phyloP scores from a whole-genome alignment of 2,329 filamentous ascomycete genomes.

The Penicillium carneum region DNA sequence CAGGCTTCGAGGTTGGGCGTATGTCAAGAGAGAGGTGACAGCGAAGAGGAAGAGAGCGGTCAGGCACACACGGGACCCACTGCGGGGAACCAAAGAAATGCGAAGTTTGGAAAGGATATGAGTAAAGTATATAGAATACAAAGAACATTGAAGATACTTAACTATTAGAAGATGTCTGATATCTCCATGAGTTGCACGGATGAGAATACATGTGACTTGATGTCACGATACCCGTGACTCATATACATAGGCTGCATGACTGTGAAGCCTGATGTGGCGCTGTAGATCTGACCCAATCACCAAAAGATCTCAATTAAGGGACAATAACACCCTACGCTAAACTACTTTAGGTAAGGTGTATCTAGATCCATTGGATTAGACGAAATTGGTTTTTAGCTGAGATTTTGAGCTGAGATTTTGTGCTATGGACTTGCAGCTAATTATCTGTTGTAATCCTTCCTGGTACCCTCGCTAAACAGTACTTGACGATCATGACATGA shows the following conservation, averaged over 20 bases:
- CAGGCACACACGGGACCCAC: conserved; percentile 37
- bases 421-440: no score
- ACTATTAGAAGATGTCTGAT: neutral
- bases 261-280: conserved; percentile 19
- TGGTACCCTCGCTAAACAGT: no score
- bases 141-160: neutral
- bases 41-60: conserved; percentile 30
- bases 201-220: conserved; percentile 4
- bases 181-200: neutral
- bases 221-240: conserved; percentile 12
- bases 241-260: conserved; percentile 8
- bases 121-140: neutral
- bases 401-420: no score
- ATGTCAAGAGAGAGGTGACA: conserved; percentile 7
- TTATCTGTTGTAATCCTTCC: no score
- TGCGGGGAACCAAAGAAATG: conserved; percentile 25
- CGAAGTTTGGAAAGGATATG: neutral
- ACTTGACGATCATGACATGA: no score
- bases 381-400: no score
- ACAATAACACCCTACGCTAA: no score
- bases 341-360: no score
- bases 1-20: conserved; percentile 19
- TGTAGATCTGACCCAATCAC: conserved; percentile 11
- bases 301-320: neutral
- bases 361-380: no score